These are phyloP conservation scores for Lodderomyces beijingensis DNA, from an alignment of 1,139 yeast genomes.

Conservation along the genomic window DNA sequence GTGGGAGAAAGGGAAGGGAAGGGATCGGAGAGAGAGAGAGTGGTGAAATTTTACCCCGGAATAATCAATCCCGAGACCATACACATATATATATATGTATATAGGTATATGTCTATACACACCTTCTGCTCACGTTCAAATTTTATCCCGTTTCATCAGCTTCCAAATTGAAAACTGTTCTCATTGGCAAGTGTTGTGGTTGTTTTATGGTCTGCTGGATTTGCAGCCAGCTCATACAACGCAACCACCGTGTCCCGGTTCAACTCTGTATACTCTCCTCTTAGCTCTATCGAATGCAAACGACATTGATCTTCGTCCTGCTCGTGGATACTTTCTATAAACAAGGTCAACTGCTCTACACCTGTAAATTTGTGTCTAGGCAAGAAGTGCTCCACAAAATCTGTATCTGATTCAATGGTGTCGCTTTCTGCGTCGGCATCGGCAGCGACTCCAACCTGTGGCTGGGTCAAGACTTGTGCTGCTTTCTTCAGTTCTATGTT, in stretches of 20 bases:
- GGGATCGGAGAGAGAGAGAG: no score
- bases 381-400: conserved; percentile 78
- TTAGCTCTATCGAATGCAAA: conserved; percentile 67
- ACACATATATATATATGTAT: no score
- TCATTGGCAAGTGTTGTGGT: conserved; percentile 14
- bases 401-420: conserved; percentile 30
- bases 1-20: no score
- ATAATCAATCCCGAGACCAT: no score
- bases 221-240: conserved; percentile 85
- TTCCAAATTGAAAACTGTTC: conserved; percentile 13
- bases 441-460: conserved; percentile 49
- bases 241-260: conserved; percentile 68
- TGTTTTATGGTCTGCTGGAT: conserved; percentile 80
- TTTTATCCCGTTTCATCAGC: conserved; percentile 4
- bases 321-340: conserved; percentile 62
- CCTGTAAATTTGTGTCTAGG: conserved; percentile 76
- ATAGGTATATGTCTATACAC: no score
- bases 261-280: conserved; percentile 72
- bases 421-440: conserved; percentile 37
- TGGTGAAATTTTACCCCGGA: no score
- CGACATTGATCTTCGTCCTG: conserved; percentile 51
- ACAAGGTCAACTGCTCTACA: conserved; percentile 61
- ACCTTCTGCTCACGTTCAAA: no score
- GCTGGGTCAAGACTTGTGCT: conserved; percentile 56
- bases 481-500: conserved; percentile 50